Evolutionary conservation across 805 yeast genomes (phyloP), one percentile per base, ranked within the genome.

Genomic region (Kodamaea lidongshanica): DNA sequence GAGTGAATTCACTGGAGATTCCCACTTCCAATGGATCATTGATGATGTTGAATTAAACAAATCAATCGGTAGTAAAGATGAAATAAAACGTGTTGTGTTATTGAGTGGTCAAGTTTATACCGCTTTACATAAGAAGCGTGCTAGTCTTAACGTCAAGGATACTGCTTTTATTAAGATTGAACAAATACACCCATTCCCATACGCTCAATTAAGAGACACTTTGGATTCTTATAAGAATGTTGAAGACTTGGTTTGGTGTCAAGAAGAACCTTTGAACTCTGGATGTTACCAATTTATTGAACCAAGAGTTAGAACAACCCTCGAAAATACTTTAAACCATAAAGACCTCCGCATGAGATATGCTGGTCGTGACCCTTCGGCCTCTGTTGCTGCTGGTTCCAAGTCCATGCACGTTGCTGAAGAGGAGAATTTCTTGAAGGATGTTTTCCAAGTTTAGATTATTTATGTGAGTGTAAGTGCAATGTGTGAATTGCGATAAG

Each of bases 161-260:
- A 86, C 96, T 37, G 96, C 97, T 3, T 69, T 92, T 59, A 61
- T 88, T 51, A 85, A 79, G 65, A 52, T 92, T 48, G 99, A 92
- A 67, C 97, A 92, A 70, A 56, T 88, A 52, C 96, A 92, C 56
- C 99, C 99, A 61, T 92, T 92, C 96, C 98, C 98, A 63, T 92
- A 69, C 65, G 88, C 92, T 34, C 96, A 85, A 68, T 65, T 92
- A 49, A 80, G 85, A 55, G 96, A 89, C 46, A 66, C 85, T 16
- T 65, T 92, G 48, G 69, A 82, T 63, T 57, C 77, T 27, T 92
- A 81, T 70, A 86, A 94, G 51, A 77, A 77, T 58, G 56, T 80
- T 40, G 79, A 82, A 58, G 98, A 92, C 58, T 66, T 92, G 45
- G 94, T 88, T 27, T 92, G 88, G 89, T 82, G 94, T 65, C 98